phyloP scores from a whole-genome alignment of 306 rosid genomes.

The Bauhinia variegata region DNA sequence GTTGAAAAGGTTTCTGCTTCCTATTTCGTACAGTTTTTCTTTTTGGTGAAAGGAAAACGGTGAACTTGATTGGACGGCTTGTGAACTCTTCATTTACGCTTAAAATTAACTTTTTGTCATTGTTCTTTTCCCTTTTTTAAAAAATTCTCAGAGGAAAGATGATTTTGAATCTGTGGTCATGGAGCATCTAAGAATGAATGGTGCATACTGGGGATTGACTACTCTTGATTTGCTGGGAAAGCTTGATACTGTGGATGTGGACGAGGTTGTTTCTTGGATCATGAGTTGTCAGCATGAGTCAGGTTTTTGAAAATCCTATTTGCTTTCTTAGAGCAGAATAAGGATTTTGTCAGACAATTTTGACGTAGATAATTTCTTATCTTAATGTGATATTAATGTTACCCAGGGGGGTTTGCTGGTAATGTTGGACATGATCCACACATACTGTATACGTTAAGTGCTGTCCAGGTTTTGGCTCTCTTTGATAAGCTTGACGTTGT shows the following conservation, averaged over 20 bases:
- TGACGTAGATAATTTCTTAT: not conserved
- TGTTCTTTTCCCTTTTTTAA: not conserved
- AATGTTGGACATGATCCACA: constrained; percentile 88
- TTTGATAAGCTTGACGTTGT: constrained; percentile 66
- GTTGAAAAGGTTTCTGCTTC: constrained; percentile 64
- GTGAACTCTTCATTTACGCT: not conserved
- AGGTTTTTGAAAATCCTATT: constrained; percentile 46
- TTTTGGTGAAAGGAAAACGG: not conserved
- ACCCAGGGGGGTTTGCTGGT: constrained; percentile 86
- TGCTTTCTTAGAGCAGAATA: not conserved
- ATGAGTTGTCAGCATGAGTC: constrained; percentile 78
- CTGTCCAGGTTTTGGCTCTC: constrained; percentile 80
- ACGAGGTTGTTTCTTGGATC: constrained; percentile 78
- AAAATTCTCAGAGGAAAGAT: constrained; percentile 67
- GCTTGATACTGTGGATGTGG: constrained; percentile 63
- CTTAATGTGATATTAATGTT: constrained; percentile 10
- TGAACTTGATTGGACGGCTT: constrained; percentile 14
- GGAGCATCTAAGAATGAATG: constrained; percentile 88
- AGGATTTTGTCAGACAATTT: not conserved
- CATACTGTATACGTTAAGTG: constrained; percentile 78
- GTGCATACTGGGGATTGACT: constrained; percentile 91
- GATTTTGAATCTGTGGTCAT: constrained; percentile 73
- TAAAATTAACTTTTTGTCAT: not conserved
- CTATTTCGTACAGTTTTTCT: not conserved
- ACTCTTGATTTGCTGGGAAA: constrained; percentile 77